Evolutionary conservation across 148 eudicot genomes (phyloP).

Genomic region (Rhododendron kiyosumense): DNA sequence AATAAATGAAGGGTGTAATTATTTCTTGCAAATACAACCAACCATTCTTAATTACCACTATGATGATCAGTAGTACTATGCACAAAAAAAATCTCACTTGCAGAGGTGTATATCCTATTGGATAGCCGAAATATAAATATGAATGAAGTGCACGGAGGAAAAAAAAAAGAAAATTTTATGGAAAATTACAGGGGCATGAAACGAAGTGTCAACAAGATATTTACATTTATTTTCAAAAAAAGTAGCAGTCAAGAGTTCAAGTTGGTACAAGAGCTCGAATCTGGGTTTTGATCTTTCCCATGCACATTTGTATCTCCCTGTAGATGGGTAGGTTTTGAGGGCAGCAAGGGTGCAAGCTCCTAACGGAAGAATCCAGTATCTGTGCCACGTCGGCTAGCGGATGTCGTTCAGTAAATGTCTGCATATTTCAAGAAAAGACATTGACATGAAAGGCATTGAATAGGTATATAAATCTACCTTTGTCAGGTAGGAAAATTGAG

Average conservation of each 20-base stretch:
- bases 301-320: constrained; percentile 71
- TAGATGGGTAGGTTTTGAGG: constrained; percentile 66
- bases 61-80: neutral
- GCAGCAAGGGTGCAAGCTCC: constrained; percentile 64
- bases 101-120: neutral
- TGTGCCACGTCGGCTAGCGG: constrained; percentile 86
- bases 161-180: neutral
- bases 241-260: constrained; percentile 8
- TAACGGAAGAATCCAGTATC: constrained; percentile 64
- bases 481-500: neutral
- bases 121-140: neutral
- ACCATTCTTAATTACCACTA: neutral
- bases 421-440: constrained; percentile 18
- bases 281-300: constrained; percentile 77
- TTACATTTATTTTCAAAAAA: neutral
- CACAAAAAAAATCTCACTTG: neutral
- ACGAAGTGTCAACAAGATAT: neutral
- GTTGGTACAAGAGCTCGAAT: constrained; percentile 78
- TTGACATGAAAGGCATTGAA: neutral
- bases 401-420: constrained; percentile 77
- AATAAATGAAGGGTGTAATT: no score
- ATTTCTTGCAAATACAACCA: neutral
- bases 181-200: neutral
- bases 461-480: neutral
- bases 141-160: neutral